These are phyloP conservation scores for Nemania sp. DNA, from an alignment of 2,329 filamentous ascomycete species.

Conservation along the genomic window DNA sequence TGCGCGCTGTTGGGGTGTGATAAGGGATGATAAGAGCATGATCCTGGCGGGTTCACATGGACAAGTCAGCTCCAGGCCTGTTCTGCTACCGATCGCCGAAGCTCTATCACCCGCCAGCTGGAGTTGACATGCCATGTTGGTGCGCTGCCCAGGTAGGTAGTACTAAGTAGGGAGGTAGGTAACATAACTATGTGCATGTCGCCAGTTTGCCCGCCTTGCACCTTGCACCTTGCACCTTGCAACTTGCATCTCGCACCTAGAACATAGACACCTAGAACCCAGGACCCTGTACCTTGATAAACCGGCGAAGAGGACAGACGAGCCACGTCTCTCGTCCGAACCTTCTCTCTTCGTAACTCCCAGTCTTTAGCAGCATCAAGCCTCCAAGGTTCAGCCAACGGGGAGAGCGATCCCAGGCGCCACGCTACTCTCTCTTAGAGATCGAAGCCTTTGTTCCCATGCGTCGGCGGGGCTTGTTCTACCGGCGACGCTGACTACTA, in stretches of 20 bases:
- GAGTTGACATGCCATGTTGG: neutral
- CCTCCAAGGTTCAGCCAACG: too few relatives aligned
- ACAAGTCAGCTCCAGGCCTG: slow-evolving; percentile 33
- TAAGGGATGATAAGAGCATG: slow-evolving; percentile 20
- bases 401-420: neutral
- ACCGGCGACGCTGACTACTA: too few relatives aligned
- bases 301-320: neutral
- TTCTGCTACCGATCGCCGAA: slow-evolving; percentile 22
- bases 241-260: too few relatives aligned
- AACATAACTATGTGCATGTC: too few relatives aligned
- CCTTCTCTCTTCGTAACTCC: neutral
- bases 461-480: too few relatives aligned
- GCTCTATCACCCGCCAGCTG: slow-evolving; percentile 21
- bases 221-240: too few relatives aligned
- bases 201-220: too few relatives aligned
- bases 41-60: slow-evolving; percentile 32
- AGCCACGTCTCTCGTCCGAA: slow-evolving; percentile 9
- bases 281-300: slow-evolving; percentile 6
- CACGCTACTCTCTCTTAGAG: too few relatives aligned
- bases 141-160: neutral
- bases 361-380: too few relatives aligned
- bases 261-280: slow-evolving; percentile 13
- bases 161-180: too few relatives aligned
- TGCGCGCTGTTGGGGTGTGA: too few relatives aligned
- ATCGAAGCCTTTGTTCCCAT: too few relatives aligned